Conservation (phyloP, 176 grass and related monocot genomes). For the Carex scoparia region DNA sequence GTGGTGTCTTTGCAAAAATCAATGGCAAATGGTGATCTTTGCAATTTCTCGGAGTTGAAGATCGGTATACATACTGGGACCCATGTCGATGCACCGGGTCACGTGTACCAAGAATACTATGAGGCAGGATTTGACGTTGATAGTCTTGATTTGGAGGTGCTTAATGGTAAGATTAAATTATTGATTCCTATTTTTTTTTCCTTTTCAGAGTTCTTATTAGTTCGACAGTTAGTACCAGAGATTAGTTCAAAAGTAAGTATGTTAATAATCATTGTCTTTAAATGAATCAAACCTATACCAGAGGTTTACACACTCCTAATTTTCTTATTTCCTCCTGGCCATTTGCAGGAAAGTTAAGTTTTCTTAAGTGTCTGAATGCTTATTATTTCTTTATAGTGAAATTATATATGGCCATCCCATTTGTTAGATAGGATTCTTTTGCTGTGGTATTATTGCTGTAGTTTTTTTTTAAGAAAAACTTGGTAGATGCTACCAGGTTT, state of each 20-base stretch:
- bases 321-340: not conserved
- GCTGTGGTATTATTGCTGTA: not conserved
- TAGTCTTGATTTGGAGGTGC: constrained; percentile 37
- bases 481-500: too few species aligned
- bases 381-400: not conserved
- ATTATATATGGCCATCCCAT: not conserved
- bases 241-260: too few species aligned
- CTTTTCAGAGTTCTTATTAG: not conserved
- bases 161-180: constrained; percentile 28
- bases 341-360: not conserved
- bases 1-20: constrained; percentile 18
- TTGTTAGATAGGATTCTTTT: not conserved
- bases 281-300: too few species aligned
- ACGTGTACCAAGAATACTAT: constrained; percentile 37
- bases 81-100: constrained; percentile 39
- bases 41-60: constrained; percentile 37
- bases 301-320: not conserved
- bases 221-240: too few species aligned
- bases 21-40: constrained; percentile 39
- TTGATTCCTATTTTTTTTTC: not conserved
- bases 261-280: too few species aligned
- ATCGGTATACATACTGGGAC: constrained; percentile 32
- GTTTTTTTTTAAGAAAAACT: too few species aligned
- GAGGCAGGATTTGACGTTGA: constrained; percentile 39
- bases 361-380: not conserved